Evolutionary conservation across 768 basidiomycete genomes (phyloP), one percentile per base, ranked within the genome.

Genomic region (Trametes cubensis): DNA sequence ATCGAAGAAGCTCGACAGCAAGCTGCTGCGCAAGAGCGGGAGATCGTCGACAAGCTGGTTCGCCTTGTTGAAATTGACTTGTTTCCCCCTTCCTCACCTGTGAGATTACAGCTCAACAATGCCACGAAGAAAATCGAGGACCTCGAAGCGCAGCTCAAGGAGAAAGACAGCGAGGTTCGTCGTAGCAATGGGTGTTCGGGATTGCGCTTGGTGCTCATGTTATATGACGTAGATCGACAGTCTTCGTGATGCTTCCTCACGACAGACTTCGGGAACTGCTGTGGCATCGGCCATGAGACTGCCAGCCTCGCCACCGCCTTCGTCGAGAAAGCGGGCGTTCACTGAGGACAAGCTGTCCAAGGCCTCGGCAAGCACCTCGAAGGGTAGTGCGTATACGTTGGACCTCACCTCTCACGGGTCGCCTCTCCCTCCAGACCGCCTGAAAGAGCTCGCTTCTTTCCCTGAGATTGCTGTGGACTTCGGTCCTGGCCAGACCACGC

Each of bases 381-480:
- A 11, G 4, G 38, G 34, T 20, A 40, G 38, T 8, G 20, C 42
- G 18, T 54, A 26, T 28, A 15, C 39, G 8, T 4, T 61, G 3
- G 42, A 68, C 30, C 42, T 68, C 0, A 34, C 64, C 7, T 34
- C 48, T 13, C 61, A 65, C 34, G 59, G 55, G 1, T 65, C 64
- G 6, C 64, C 59, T 1, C 42, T 68, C 10, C 73, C 74, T 6
- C 25, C 52, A 18, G 44, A 54, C 0, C 73, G 76, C 15, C 67
- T 61, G 14, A 56, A 65, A 13, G 66, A 67, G 39, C 63, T 78
- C 14, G 52, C 67, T 2, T 41, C 45, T 6, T 66, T 76, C 5
- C 71, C 72, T 8, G 53, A 66, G 14, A 68, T 75, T 25, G 54
- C 70, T 6, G 67, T 74, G 14, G 66, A 69, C 39, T 48, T 69